Base-by-base conservation (phyloP, 2,329 filamentous ascomycete genomes). In the Penicillium sumatraense region DNA sequence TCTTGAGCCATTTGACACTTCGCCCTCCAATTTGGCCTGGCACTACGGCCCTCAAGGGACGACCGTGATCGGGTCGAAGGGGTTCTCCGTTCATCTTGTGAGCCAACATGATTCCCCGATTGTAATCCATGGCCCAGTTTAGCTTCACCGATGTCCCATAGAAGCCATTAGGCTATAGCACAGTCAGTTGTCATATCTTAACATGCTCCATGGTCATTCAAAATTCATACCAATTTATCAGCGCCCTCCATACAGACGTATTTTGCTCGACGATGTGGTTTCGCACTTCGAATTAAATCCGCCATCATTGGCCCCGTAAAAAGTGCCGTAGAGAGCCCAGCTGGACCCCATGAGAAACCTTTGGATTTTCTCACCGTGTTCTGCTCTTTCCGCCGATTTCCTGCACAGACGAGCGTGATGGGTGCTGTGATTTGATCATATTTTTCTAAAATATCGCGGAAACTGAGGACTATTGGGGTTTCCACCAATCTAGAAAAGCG, bases 221-320 rank as follows among this genome's bases (percentile, higher is more conserved):
- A 23, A 8, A 38, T 75, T 67, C n/a, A n/a, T 70, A 82, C 81
- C 42, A 96, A 75, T 68, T 89, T 89, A 71, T 97, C 92, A 1
- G 91, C 91, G 13, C 93, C 92, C 72, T 96, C 91, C 81, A 97
- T 95, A 72, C 90, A 96, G 21, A 96, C 86, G 69, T 92, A 96
- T 66, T 83, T 86, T 2, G 91, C 92, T 50, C 83, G 84, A 56
- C 87, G 82, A 63, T 81, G 79, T 1, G 91, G 91, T 55, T 78
- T 84, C 2, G 91, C 91, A 58, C 79, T 81, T 54, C 80, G 81
- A 14, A 96, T 79, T 3, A 96, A 74, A 57, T 93, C 88, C 1
- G 80, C 81, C 72, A 96, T 85, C 36, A 88, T 78, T 1, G 92
- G 89, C 20, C 93, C 93, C 0, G 93, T 97, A 81, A 90, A 97